Percentiles rank a stretch among this genome's conserved stretches.
phyloP scores from a whole-genome alignment of 2,329 filamentous ascomycete species.

The Colletotrichum melonis region DNA sequence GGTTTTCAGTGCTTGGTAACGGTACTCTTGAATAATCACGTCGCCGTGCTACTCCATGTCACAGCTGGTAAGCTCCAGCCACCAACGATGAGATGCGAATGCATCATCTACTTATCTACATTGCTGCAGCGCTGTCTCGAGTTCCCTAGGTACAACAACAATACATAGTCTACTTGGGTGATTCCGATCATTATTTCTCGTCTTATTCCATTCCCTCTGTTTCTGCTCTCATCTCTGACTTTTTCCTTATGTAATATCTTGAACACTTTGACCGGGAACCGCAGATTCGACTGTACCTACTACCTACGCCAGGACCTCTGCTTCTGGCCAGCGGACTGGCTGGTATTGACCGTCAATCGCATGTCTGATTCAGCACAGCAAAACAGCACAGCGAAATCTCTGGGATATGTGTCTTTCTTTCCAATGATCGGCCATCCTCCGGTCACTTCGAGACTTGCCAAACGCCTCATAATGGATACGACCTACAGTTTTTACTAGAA shows the following conservation, averaged over 20 bases:
- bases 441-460: neutral
- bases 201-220: neutral
- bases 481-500: neutral
- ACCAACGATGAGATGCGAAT: neutral
- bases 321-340: neutral
- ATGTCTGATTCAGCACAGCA: slow-evolving; percentile 16
- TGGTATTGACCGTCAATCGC: neutral
- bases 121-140: neutral
- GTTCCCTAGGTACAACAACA: slow-evolving; percentile 1
- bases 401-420: slow-evolving; percentile 9
- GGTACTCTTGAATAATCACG: slow-evolving; percentile 15
- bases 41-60: neutral
- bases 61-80: slow-evolving; percentile 10
- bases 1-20: neutral
- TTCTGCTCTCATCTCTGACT: neutral
- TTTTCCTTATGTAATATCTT: neutral
- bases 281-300: neutral
- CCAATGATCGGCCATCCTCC: slow-evolving; percentile 18
- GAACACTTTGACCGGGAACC: neutral
- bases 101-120: neutral
- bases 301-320: neutral
- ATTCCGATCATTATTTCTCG: neutral
- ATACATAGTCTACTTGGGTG: neutral
- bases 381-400: neutral
- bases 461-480: neutral